Percentiles rank a stretch among this genome's conserved stretches.
Conservation (phyloP, 371 early-diverging fungal species). For the Chytridiales sp. region DNA sequence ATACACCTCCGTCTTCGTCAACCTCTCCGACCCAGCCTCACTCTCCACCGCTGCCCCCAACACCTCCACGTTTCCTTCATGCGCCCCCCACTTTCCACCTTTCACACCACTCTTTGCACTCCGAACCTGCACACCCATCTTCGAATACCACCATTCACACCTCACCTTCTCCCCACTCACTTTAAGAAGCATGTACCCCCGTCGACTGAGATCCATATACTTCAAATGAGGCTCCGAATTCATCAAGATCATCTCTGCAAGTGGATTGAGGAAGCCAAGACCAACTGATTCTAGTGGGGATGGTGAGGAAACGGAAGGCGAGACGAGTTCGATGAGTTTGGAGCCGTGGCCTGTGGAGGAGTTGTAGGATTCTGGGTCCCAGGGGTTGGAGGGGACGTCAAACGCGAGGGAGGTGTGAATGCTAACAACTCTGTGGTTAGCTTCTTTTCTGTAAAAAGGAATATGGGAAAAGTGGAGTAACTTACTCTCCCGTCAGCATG, state of each 20-base stretch:
- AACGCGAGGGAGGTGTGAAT: conserved; percentile 34
- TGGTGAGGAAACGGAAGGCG: conserved; percentile 29
- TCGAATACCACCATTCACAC: conserved; percentile 28
- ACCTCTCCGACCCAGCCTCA: too few relatives aligned
- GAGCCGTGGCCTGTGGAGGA: conserved; percentile 25
- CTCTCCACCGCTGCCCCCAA: too few relatives aligned
- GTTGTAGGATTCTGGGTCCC: conserved; percentile 18
- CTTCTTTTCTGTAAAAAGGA: background rate
- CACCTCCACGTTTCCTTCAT: too few relatives aligned
- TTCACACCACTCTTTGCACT: conserved; percentile 1
- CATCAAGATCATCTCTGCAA: conserved; percentile 15
- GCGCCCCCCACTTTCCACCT: too few relatives aligned
- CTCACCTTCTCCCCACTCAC: conserved; percentile 19
- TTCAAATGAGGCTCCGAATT: conserved; percentile 18
- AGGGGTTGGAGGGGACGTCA: conserved; percentile 29
- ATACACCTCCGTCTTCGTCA: too few relatives aligned
- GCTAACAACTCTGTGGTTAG: background rate
- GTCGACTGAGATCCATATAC: conserved; percentile 20
- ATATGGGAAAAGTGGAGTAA: background rate
- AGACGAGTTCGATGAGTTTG: conserved; percentile 35
- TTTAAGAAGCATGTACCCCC: conserved; percentile 32
- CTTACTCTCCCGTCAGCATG: conserved; percentile 40
- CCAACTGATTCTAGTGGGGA: conserved; percentile 9
- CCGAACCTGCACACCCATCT: background rate
- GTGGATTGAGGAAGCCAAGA: conserved; percentile 21